Evolutionary conservation across 805 yeast species (phyloP), one percentile per base, ranked within the genome.

Genomic region (Torulaspora indica): DNA sequence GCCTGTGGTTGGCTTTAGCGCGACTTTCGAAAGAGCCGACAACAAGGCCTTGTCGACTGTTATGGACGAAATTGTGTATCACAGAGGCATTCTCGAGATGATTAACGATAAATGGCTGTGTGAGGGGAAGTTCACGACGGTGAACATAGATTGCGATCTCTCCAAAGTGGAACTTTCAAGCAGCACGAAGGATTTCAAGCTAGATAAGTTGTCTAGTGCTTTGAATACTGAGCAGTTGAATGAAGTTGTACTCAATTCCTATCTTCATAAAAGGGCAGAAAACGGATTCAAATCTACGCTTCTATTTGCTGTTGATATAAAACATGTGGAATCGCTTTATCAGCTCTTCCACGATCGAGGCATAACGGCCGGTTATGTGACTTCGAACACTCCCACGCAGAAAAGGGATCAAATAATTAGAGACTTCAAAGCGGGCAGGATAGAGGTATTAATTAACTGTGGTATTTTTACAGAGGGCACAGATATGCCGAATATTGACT

Each of bases 381-480:
- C 89, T 0, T 85, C 93, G 0, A 71, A 69, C 10, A 85, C 95
- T 1, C 69, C 70, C 4, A 64, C 68, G 14, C 57, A 60, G 5
- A 79, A 75, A 32, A 69, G 97, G 32, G 73, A 67, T 12, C 56
- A 61, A 2, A 70, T 79, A 0, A 64, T 89, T 2, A 63, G 68
- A 5, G 81, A 76, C 28, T 91, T 90, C 58, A 74, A 72, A 48
- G 53, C 65, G 0, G 89, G 93, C 0, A 58, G 72, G 12, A 71
- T 86, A 14, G 78, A 82, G 4, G 95, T 91, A 0, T 64, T 90
- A 24, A 75, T 93, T 67, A 91, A 91, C 58, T 93, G 95, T 60
- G 87, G 85, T 13, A 86, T 90, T 5, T 82, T 91, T 54, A 90
- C 96, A 0, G 98, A 90, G 61, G 98, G 98, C 0, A 88, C 97